phyloP scores from a whole-genome alignment of 1,139 yeast genomes.

The Hyphopichia pseudoburtonii region DNA sequence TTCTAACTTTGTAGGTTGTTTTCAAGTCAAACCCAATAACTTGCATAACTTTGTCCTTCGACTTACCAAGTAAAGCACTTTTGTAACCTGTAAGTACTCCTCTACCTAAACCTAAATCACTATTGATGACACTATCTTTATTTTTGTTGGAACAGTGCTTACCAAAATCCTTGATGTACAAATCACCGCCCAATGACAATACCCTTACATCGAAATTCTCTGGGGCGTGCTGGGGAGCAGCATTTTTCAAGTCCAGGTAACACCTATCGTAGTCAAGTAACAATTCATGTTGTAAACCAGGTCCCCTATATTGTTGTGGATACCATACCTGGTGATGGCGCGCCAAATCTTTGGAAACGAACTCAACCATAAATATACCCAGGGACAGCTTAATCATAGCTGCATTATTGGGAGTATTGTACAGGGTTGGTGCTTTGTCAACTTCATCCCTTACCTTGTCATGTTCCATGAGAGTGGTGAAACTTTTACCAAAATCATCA shows the following conservation, averaged over 20 bases:
- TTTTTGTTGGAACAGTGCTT: slow-evolving; percentile 16
- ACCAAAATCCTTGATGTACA: slow-evolving; percentile 31
- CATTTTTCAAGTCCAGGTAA: slow-evolving; percentile 36
- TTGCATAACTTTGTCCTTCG: slow-evolving; percentile 17
- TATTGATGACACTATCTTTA: slow-evolving; percentile 19
- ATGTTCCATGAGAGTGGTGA: slow-evolving; percentile 22
- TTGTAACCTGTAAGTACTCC: slow-evolving; percentile 45
- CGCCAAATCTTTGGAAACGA: slow-evolving; percentile 62
- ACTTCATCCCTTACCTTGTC: slow-evolving; percentile 18
- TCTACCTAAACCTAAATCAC: slow-evolving; percentile 44
- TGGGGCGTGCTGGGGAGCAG: slow-evolving; percentile 18
- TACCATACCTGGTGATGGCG: slow-evolving; percentile 59
- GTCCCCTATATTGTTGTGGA: slow-evolving; percentile 57
- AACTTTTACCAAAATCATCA: slow-evolving; percentile 47
- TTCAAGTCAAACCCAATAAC: slow-evolving; percentile 31
- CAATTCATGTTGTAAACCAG: slow-evolving; percentile 57
- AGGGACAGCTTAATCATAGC: slow-evolving; percentile 49
- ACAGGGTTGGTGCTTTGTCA: slow-evolving; percentile 24
- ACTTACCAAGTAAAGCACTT: slow-evolving; percentile 44
- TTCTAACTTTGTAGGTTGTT: slow-evolving; percentile 47
- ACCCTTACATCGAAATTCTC: slow-evolving; percentile 50
- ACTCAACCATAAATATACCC: slow-evolving; percentile 76
- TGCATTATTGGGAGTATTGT: slow-evolving; percentile 30
- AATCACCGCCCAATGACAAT: slow-evolving; percentile 44
- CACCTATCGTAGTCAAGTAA: slow-evolving; percentile 47